phyloP scores from a whole-genome alignment of 2,329 filamentous ascomycete species.

The Metarhizium humberi region DNA sequence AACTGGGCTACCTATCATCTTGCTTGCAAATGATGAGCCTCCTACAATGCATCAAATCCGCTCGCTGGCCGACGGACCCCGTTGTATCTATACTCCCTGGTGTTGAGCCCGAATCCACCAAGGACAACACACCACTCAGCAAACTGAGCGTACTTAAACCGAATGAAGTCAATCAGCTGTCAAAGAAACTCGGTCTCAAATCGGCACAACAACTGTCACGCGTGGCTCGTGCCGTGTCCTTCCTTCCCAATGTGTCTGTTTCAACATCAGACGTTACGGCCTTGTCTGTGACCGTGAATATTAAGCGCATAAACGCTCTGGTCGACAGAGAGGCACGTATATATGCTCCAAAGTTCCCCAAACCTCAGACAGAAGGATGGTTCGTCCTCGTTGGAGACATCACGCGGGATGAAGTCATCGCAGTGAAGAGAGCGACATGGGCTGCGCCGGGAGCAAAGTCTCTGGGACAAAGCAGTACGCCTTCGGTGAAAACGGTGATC shows the following conservation, averaged over 20 bases:
- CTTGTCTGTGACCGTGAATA: slow-evolving; percentile 49
- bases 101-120: slow-evolving; percentile 38
- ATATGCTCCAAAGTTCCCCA: slow-evolving; percentile 84
- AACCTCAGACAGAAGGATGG: slow-evolving; percentile 89
- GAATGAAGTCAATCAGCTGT: slow-evolving; percentile 31
- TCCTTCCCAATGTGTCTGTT: slow-evolving; percentile 62
- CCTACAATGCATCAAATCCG: slow-evolving; percentile 86
- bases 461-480: slow-evolving; percentile 32
- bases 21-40: slow-evolving; percentile 75
- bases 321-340: slow-evolving; percentile 61
- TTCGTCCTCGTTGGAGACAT: slow-evolving; percentile 71
- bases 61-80: slow-evolving; percentile 79
- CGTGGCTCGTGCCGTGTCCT: slow-evolving; percentile 50
- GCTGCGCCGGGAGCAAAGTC: slow-evolving; percentile 16
- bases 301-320: slow-evolving; percentile 60
- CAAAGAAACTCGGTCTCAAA: slow-evolving; percentile 42
- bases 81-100: slow-evolving; percentile 73
- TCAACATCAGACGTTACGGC: slow-evolving; percentile 52
- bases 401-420: slow-evolving; percentile 66
- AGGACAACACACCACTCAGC: slow-evolving; percentile 33
- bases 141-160: slow-evolving; percentile 29
- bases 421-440: slow-evolving; percentile 82
- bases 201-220: slow-evolving; percentile 30
- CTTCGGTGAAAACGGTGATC: slow-evolving; percentile 47
- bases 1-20: slow-evolving; percentile 72